Evolutionary conservation across 2,329 filamentous ascomycete species (phyloP).

Genomic region (Talaromyces marneffei): DNA sequence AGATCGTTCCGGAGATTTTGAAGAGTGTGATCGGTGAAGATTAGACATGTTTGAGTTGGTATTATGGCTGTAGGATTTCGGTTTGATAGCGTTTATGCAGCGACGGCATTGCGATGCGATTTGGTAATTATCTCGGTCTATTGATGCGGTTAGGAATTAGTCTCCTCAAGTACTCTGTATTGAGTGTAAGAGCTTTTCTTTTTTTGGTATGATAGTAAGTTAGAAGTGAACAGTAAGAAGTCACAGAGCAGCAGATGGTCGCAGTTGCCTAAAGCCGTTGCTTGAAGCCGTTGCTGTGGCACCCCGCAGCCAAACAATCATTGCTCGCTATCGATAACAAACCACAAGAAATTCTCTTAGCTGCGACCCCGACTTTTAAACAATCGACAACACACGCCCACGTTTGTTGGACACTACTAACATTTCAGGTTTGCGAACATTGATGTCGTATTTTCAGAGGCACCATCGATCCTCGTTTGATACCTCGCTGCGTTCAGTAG

Average conservation of each 20-base stretch:
- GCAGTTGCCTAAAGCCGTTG: constrained; percentile 8
- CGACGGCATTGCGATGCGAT: neutral
- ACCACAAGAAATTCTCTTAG: neutral
- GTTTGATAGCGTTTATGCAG: constrained; percentile 1
- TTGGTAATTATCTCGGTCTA: neutral
- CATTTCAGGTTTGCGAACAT: neutral
- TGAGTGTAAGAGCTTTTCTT: neutral
- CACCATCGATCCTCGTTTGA: neutral
- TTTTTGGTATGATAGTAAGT: neutral
- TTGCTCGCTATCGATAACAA: constrained; percentile 15
- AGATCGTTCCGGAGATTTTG: constrained; percentile 52
- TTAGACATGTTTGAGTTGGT: constrained; percentile 9
- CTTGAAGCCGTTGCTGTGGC: constrained; percentile 16
- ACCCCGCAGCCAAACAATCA: constrained; percentile 15
- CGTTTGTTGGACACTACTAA: neutral
- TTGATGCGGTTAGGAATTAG: neutral
- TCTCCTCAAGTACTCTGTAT: too few species aligned
- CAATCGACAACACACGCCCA: neutral
- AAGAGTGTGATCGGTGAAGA: constrained; percentile 52
- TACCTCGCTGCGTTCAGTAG: neutral
- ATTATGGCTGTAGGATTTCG: neutral
- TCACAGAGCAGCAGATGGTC: neutral
- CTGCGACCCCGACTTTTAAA: neutral
- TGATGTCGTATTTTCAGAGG: neutral
- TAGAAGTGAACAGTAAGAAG: neutral